A percentile compares a stretch with the other conserved stretches of the same genome.
These are phyloP conservation scores for Entomortierella lignicola DNA, from an alignment of 192 early-diverging fungal species.

Conservation along the genomic window DNA sequence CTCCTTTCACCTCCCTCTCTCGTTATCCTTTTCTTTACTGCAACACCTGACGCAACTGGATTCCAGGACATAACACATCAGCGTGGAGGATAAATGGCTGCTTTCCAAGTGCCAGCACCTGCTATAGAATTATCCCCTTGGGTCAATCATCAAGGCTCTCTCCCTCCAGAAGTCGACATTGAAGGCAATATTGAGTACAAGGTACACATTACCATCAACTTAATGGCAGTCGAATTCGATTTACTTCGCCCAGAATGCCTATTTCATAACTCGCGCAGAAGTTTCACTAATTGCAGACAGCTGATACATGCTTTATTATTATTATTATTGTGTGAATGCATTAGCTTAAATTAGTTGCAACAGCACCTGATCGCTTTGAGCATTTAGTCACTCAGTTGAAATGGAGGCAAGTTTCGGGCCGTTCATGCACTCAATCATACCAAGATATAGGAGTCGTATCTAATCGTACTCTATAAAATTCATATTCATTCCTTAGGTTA, in stretches of 20 bases:
- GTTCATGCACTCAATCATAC: too few species aligned
- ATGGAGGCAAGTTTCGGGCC: slow-evolving; percentile 75
- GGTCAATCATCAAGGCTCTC: slow-evolving; percentile 49
- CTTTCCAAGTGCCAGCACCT: slow-evolving; percentile 32
- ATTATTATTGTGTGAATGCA: too few species aligned
- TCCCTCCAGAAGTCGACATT: slow-evolving; percentile 85
- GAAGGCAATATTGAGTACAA: slow-evolving; percentile 94
- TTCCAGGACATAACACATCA: background rate
- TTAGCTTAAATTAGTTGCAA: slow-evolving; percentile 82
- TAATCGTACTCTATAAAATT: too few species aligned
- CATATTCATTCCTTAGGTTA: slow-evolving; percentile 54
- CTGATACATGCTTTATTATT: too few species aligned
- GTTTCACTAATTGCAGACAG: too few species aligned
- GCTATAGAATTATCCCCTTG: slow-evolving; percentile 36
- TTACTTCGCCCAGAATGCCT: slow-evolving; percentile 24
- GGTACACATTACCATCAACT: too few species aligned
- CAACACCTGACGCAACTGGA: background rate
- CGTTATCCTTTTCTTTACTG: slow-evolving; percentile 4
- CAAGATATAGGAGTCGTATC: too few species aligned
- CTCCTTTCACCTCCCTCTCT: background rate
- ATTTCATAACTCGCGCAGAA: too few species aligned
- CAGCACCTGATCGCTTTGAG: slow-evolving; percentile 74
- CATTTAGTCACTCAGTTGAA: slow-evolving; percentile 94
- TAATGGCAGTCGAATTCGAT: too few species aligned
- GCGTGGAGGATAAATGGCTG: slow-evolving; percentile 23